Conservation (phyloP, 2,329 filamentous ascomycete species). For the Apiospora hydei region DNA sequence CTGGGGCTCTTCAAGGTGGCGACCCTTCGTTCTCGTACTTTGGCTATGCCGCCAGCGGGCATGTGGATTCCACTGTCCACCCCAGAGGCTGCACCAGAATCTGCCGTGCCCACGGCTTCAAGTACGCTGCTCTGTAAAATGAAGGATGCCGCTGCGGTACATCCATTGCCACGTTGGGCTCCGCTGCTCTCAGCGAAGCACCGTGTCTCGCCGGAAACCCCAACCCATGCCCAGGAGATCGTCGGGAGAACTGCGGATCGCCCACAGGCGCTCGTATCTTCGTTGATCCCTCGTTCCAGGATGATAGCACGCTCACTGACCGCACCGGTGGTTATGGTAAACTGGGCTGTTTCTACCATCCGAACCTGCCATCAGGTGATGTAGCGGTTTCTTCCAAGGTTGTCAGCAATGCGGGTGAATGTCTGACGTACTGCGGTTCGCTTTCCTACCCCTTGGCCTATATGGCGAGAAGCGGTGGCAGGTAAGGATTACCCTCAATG, state of each 20-base stretch:
- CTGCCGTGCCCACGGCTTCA: constrained; percentile 40
- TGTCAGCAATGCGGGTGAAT: background rate
- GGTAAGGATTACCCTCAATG: background rate
- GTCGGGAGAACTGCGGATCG: constrained; percentile 38
- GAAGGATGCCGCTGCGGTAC: constrained; percentile 38
- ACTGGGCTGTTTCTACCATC: background rate
- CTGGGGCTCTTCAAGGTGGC: background rate
- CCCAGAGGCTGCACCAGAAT: constrained; percentile 35
- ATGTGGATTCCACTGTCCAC: constrained; percentile 32
- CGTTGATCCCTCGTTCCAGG: constrained; percentile 39
- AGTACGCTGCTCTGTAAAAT: constrained; percentile 34
- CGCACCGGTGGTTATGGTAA: background rate
- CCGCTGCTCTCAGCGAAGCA: background rate
- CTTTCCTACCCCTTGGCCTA: background rate
- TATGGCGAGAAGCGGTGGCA: background rate
- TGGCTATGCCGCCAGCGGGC: background rate
- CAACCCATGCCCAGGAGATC: constrained; percentile 36
- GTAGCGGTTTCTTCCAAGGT: background rate
- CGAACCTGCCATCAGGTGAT: background rate
- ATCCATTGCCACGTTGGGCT: background rate
- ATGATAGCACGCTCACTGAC: constrained; percentile 14
- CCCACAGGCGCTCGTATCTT: constrained; percentile 33
- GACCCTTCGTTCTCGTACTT: background rate
- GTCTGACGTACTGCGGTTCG: background rate
- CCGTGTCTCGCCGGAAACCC: background rate